phyloP scores from a whole-genome alignment of 2,329 filamentous ascomycete species.

The Claviceps pusilla region DNA sequence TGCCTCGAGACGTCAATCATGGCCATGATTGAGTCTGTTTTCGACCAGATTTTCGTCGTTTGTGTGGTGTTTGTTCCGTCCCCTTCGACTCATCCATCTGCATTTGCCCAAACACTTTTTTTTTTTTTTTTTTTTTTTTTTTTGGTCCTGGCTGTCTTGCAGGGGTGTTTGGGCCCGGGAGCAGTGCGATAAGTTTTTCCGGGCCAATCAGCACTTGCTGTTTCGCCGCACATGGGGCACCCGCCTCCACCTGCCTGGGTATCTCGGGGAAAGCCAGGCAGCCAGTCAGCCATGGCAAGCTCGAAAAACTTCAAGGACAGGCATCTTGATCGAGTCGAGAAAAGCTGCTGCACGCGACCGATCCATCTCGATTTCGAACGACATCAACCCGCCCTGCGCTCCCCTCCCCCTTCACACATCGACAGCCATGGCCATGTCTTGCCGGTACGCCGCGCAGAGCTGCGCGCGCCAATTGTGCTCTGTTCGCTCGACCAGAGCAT shows the following conservation, averaged over 20 bases:
- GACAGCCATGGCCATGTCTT: constrained; percentile 45
- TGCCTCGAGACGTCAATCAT: constrained; percentile 39
- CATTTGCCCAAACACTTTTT: constrained; percentile 11
- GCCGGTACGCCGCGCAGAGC: constrained; percentile 48
- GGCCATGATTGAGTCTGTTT: constrained; percentile 32
- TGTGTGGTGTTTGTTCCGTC: constrained; percentile 11
- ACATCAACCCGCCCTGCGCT: constrained; percentile 4
- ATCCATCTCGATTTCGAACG: neutral
- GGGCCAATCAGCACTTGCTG: constrained; percentile 18
- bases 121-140: constrained; percentile 28
- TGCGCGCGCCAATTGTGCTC: constrained; percentile 48
- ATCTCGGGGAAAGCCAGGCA: neutral
- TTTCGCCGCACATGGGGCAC: neutral
- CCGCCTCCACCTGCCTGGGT: neutral
- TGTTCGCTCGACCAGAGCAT: constrained; percentile 28
- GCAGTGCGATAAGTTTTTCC: constrained; percentile 21
- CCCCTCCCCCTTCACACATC: constrained; percentile 9
- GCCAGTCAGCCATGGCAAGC: constrained; percentile 8
- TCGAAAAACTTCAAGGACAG: constrained; percentile 28
- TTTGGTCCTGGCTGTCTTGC: constrained; percentile 20
- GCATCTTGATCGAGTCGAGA: constrained; percentile 7
- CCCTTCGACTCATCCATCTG: neutral
- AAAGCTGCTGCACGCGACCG: constrained; percentile 11
- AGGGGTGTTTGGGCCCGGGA: constrained; percentile 13
- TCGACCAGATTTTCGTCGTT: constrained; percentile 13